Percentiles rank a stretch among this genome's conserved stretches.
phyloP scores from a whole-genome alignment of 2,329 filamentous ascomycete species.

The Hypoxylon sp. region DNA sequence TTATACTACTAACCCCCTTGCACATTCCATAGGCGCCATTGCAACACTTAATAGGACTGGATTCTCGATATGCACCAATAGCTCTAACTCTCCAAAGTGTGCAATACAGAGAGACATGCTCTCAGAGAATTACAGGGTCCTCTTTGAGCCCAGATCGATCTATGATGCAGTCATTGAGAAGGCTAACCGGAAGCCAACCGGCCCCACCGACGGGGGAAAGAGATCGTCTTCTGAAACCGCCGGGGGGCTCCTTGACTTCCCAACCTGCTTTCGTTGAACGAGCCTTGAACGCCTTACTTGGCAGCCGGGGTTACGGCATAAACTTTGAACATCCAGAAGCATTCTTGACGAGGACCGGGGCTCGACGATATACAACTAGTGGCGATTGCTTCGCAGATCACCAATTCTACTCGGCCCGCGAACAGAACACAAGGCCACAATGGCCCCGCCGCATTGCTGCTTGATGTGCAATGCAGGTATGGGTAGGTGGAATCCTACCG shows the following conservation, averaged over 20 bases:
- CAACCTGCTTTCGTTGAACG: slow-evolving; percentile 22
- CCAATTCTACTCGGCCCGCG: slow-evolving; percentile 27
- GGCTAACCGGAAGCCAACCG: slow-evolving; percentile 44
- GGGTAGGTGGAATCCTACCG: slow-evolving; percentile 36
- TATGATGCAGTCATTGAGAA: slow-evolving; percentile 30
- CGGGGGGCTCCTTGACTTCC: slow-evolving; percentile 41
- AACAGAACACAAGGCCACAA: slow-evolving; percentile 7
- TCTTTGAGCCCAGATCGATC: slow-evolving; percentile 34
- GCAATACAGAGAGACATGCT: slow-evolving; percentile 8
- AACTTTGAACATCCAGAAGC: slow-evolving; percentile 46
- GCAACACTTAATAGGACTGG: background rate
- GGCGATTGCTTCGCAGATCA: slow-evolving; percentile 32
- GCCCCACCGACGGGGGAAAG: slow-evolving; percentile 43
- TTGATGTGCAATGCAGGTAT: slow-evolving; percentile 24
- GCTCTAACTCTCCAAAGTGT: background rate
- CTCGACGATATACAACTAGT: slow-evolving; percentile 33
- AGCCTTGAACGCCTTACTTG: slow-evolving; percentile 39
- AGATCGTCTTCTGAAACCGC: slow-evolving; percentile 50
- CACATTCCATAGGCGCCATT: slow-evolving; percentile 18
- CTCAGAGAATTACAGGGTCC: slow-evolving; percentile 17
- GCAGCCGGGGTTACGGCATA: slow-evolving; percentile 42
- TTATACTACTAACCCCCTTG: slow-evolving; percentile 12
- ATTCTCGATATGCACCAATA: slow-evolving; percentile 1
- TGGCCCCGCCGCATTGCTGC: slow-evolving; percentile 31
- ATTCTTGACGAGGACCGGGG: slow-evolving; percentile 39